Evolutionary conservation across 805 yeast genomes (phyloP), one percentile per base, ranked within the genome.

Genomic region (Saitoella complicata): DNA sequence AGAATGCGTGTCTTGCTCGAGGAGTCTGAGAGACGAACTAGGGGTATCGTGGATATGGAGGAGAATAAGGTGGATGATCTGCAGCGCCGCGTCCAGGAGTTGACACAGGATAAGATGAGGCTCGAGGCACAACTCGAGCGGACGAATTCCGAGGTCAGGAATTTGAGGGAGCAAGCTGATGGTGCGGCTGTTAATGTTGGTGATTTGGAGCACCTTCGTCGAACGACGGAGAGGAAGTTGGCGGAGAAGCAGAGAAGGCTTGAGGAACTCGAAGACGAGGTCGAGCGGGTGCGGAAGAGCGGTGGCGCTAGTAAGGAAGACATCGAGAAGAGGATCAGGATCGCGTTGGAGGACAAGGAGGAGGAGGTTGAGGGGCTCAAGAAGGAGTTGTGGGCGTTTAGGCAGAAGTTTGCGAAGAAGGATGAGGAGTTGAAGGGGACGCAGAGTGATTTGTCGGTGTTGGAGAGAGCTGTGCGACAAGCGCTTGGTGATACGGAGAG

Each of bases 331-430:
- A 11, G 11, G 11, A n/a, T 34, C 3, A 34, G 11, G 21, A 29
- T 42, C 10, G 50, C 46, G 34, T n/a, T 13, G 7, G 43, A 42
- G 34, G 38, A 43, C n/a, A 10, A 30, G 12, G 45, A 33, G 29
- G 48, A 47, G 29, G 50, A 46, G 9, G 37, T 38, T 7, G 48
- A 41, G 37, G 33, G 39, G 30, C 41, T 37, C 37, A 49, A 44
- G 46, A 39, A 31, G 10, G 50, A 47, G 36, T 7, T 34, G 2
- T 32, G 6, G 6, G 39, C 30, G 32, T 49, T 35, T 42, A 37
- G 35, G 8, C 37, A 39, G 32, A 41, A 47, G 39, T 8, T 37
- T 7, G 41, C 38, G 4, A 46, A 41, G 40, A 39, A 39, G 5
- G 46, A 46, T 35, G 32, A 8, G n/a, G 35, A 32, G 3, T 32